Conservation (phyloP, 306 rosid genomes). For the Sindora glabra region DNA sequence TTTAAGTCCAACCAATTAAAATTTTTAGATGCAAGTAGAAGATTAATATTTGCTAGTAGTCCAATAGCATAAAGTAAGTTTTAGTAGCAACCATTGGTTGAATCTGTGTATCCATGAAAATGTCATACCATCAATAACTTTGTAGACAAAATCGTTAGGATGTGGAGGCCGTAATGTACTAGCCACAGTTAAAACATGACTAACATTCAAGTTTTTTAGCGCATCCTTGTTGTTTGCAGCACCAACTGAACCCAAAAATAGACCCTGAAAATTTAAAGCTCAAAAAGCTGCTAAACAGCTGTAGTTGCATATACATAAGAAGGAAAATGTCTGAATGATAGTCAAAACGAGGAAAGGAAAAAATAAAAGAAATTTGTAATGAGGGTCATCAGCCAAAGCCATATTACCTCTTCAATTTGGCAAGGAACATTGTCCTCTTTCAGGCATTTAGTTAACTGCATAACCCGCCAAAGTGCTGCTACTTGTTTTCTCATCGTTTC, state of each 20-base stretch:
- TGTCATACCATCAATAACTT: conserved; percentile 32
- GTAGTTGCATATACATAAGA: too few species aligned
- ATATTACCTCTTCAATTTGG: conserved; percentile 47
- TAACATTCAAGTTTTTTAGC: conserved; percentile 31
- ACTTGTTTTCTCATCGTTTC: conserved; percentile 15
- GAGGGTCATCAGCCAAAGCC: too few species aligned
- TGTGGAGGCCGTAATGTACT: conserved; percentile 17
- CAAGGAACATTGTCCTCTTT: conserved; percentile 32
- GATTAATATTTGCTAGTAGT: too few species aligned
- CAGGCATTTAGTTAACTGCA: background rate
- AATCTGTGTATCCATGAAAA: too few species aligned
- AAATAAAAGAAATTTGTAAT: background rate
- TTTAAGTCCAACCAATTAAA: too few species aligned
- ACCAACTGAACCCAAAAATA: conserved; percentile 47
- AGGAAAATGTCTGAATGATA: background rate
- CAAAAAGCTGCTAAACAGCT: background rate
- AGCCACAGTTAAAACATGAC: conserved; percentile 41
- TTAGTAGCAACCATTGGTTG: too few species aligned
- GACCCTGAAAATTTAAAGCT: conserved; percentile 23
- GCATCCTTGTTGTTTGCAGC: conserved; percentile 31
- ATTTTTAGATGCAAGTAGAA: too few species aligned
- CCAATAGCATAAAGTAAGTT: too few species aligned
- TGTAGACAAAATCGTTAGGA: conserved; percentile 35
- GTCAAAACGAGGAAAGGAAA: background rate
- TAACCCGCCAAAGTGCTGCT: conserved; percentile 10